Base-by-base conservation (phyloP, 257 asterid genomes). In the Solanum chiquidenum region DNA sequence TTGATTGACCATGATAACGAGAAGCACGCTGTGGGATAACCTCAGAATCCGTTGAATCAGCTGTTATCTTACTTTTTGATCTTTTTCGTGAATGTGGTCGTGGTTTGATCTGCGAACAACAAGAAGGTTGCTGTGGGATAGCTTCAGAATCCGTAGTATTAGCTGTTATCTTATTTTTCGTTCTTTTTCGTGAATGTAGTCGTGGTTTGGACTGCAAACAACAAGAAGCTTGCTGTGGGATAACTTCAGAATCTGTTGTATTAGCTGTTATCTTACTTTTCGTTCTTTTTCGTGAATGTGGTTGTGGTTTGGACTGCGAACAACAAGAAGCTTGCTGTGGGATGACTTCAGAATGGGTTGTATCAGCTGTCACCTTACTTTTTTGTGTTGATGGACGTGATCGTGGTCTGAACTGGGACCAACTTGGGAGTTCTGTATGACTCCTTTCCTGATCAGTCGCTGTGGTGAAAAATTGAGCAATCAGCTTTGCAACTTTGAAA, bases 1-100 rank as follows among this genome's bases (percentile, higher is more conserved):
- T 93, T 34, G 60, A 86, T 89, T 73, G 92, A 84, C 96, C 94
- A 77, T 92, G 95, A 37, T 52, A 42, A 84, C 80, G 93, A 87
- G 62, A 44, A 85, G 76, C 85, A 75, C 40, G 89, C 12, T 90
- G 94, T 66, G 86, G 40, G 69, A 69, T 80, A 66, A 69, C 90
- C 64, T 88, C 91, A 83, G 83, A 62, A 86, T 87, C 92, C 58
- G 52, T 23, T 58, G 68, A 16, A 52, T 76, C 88, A 79, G 33
- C 87, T 68, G 35, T 52, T 77, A 77, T 42, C 62, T 42, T 42
- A 42, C 62, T 77, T 42, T 77, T 77, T 34, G 1, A 1, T 77
- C 84, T 42, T 77, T 77, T 42, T 42, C 13, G 84, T 25, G 84
- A 25, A 42, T 5, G 62, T 40, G 37, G n/a, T 40, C 62, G 84